Conservation (phyloP, 2,329 filamentous ascomycete species). For the Coniochaeta sp. region DNA sequence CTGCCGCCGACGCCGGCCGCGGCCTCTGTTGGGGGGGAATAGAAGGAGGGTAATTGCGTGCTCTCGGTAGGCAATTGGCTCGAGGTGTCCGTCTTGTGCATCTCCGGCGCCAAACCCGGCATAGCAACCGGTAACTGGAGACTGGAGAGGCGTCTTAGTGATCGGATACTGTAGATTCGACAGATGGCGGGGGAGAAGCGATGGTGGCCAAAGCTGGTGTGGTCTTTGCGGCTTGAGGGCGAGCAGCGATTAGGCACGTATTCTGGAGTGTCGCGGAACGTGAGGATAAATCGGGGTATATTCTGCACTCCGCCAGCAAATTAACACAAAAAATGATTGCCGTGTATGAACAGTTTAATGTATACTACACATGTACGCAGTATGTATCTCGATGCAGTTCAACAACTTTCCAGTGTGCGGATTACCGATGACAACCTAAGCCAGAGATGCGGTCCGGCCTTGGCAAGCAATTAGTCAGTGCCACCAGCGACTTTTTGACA, state of each 20-base stretch:
- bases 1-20: constrained; percentile 12
- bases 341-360: background rate
- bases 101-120: background rate
- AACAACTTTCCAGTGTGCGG: background rate
- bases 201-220: background rate
- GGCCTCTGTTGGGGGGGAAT: constrained; percentile 31
- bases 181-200: background rate
- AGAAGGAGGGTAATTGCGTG: constrained; percentile 36
- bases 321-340: background rate
- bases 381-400: background rate
- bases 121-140: background rate
- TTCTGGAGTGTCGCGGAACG: too few relatives aligned
- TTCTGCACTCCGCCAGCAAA: background rate
- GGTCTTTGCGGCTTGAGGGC: too few relatives aligned
- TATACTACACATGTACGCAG: background rate
- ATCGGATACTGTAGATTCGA: background rate
- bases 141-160: background rate
- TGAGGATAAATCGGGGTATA: background rate
- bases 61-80: constrained; percentile 20
- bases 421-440: background rate
- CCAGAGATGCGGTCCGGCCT: background rate
- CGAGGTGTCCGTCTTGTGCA: background rate
- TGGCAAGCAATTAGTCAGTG: constrained; percentile 2
- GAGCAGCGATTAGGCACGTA: too few relatives aligned
- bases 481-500: background rate